These are phyloP conservation scores for Cryptosporidium felis DNA, from an alignment of 169 alveolate genomes.

Conservation along the genomic window DNA sequence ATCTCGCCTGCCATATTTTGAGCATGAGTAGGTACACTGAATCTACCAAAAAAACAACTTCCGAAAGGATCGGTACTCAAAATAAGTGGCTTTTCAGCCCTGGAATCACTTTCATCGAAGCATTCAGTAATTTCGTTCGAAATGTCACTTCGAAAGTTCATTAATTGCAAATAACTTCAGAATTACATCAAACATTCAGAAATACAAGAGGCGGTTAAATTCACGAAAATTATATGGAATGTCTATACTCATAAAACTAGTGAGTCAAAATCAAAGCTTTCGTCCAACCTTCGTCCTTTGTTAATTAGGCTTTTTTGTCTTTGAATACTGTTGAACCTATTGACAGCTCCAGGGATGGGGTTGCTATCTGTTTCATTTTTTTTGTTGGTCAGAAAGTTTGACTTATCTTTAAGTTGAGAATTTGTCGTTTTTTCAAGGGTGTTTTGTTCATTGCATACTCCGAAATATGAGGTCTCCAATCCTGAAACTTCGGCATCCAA, in stretches of 20 bases:
- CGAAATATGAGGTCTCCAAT: not conserved
- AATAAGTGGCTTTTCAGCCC: conserved; percentile 16
- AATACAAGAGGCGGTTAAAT: conserved; percentile 34
- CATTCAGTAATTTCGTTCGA: conserved; percentile 30
- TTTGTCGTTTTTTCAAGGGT: not conserved
- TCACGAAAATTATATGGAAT: not conserved
- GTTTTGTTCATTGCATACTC: not conserved
- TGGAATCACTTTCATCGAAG: conserved; percentile 31
- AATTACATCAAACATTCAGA: not conserved
- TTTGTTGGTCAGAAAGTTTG: not conserved
- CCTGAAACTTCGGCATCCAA: conserved; percentile 11
- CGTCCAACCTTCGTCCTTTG: conserved; percentile 61
- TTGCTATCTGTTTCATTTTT: not conserved
- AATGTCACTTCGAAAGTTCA: not conserved
- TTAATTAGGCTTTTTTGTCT: not conserved
- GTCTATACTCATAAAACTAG: conserved; percentile 11
- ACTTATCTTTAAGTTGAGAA: not conserved
- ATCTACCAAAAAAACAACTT: conserved; percentile 58
- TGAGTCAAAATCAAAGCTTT: conserved; percentile 46
- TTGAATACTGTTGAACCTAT: not conserved
- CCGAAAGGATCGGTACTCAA: not conserved
- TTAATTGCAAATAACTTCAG: not conserved
- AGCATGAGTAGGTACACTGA: conserved; percentile 64
- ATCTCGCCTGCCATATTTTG: conserved; percentile 48
- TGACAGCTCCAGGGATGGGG: not conserved